These are phyloP conservation scores for Jimgerdemannia lactiflua DNA, from an alignment of 192 early-diverging fungal species.

Conservation along the genomic window DNA sequence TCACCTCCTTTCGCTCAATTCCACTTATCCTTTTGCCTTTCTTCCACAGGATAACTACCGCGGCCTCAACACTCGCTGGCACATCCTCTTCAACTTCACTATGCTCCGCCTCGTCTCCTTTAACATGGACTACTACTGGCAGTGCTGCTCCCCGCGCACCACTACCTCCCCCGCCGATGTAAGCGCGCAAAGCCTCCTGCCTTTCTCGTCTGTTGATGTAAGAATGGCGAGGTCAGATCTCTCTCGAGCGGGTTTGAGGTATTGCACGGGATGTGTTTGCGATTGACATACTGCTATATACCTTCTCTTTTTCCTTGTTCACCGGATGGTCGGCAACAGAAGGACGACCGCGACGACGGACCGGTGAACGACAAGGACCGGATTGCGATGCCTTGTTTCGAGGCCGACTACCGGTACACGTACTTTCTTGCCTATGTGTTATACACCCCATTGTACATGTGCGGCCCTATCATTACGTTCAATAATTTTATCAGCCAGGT, in stretches of 20 bases:
- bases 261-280: too few relatives aligned
- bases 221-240: constrained; percentile 6
- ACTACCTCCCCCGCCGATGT: not conserved
- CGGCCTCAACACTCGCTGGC: constrained; percentile 82
- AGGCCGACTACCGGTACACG: constrained; percentile 70
- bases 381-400: constrained; percentile 47
- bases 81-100: constrained; percentile 85
- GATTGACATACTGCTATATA: not conserved
- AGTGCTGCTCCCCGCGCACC: constrained; percentile 5
- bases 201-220: not conserved
- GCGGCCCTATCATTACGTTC: constrained; percentile 94
- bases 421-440: constrained; percentile 79
- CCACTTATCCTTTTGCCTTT: not conserved
- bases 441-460: constrained; percentile 92
- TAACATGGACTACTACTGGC: constrained; percentile 94
- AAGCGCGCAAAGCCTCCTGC: constrained; percentile 8
- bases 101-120: constrained; percentile 91
- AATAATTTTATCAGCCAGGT: constrained; percentile 90
- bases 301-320: not conserved
- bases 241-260: too few relatives aligned
- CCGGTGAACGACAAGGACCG: constrained; percentile 56
- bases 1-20: not conserved
- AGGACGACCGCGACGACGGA: constrained; percentile 27
- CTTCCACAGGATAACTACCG: constrained; percentile 54
- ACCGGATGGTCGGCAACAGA: constrained; percentile 23